A percentile compares a stretch with the other conserved stretches of the same genome.
Evolutionary conservation across 192 early-diverging fungal species (phyloP).

Genomic region (Backusella parvicylindrica): DNA sequence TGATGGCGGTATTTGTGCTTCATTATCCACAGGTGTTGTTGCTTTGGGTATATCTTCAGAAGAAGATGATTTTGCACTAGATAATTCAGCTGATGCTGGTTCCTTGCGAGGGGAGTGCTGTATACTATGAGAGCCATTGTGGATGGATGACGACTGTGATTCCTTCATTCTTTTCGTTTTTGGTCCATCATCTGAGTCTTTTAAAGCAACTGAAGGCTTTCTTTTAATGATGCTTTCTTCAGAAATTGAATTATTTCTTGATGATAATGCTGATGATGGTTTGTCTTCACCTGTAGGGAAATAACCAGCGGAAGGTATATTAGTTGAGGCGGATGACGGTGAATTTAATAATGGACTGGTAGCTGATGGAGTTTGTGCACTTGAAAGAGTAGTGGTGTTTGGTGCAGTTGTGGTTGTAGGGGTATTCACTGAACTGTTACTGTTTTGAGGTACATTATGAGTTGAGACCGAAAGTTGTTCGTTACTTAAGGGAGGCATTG

Average conservation of each 20-base stretch:
- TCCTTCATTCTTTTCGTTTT: background rate
- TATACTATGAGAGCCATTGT: background rate
- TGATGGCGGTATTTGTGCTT: background rate
- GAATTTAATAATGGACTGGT: background rate
- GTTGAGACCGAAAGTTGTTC: background rate
- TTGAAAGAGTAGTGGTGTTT: no score
- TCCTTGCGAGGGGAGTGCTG: no score
- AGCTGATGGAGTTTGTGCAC: background rate
- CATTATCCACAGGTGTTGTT: background rate
- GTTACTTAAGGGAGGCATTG: background rate
- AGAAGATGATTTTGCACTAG: background rate
- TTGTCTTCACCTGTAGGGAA: background rate
- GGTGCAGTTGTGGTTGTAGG: background rate
- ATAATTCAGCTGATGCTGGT: background rate
- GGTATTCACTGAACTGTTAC: background rate
- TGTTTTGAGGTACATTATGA: background rate
- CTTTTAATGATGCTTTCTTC: background rate
- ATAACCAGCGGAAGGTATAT: background rate
- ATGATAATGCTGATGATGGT: background rate
- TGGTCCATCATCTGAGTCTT: background rate
- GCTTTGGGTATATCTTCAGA: background rate
- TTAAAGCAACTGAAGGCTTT: background rate
- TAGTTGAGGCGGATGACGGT: background rate
- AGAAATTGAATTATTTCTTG: conserved; percentile 9
- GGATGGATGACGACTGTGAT: background rate